phyloP scores from a whole-genome alignment of 371 early-diverging fungal genomes.

The Syncephalis plumigaleata region DNA sequence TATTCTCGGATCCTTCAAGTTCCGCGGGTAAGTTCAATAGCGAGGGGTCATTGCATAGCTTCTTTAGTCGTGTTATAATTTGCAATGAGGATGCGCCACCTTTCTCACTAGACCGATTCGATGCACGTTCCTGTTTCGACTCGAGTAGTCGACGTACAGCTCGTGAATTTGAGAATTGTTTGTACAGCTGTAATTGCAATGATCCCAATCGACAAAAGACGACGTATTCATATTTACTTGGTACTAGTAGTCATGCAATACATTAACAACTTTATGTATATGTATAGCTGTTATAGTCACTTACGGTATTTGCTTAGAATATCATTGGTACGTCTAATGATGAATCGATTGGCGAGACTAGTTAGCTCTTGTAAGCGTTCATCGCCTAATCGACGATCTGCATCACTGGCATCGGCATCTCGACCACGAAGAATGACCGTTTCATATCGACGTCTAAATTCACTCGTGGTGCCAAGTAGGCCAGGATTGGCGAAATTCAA shows the following conservation, averaged over 20 bases:
- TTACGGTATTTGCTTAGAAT: conserved; percentile 72
- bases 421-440: conserved; percentile 85
- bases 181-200: conserved; percentile 66
- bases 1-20: conserved; percentile 39
- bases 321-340: conserved; percentile 90
- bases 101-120: too few species aligned
- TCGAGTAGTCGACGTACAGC: conserved; percentile 52
- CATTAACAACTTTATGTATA: neutral
- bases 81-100: conserved; percentile 48
- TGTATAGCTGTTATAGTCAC: conserved; percentile 8
- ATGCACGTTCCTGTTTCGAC: conserved; percentile 12
- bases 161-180: conserved; percentile 55
- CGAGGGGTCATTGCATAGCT: conserved; percentile 87
- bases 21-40: conserved; percentile 52
- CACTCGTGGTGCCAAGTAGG: conserved; percentile 76
- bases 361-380: conserved; percentile 71
- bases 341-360: conserved; percentile 75
- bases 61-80: conserved; percentile 84
- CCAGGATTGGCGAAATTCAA: conserved; percentile 91
- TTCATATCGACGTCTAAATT: conserved; percentile 86
- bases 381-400: conserved; percentile 66
- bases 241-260: conserved; percentile 30
- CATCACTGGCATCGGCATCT: conserved; percentile 75
- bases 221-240: conserved; percentile 90
- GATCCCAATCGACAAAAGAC: conserved; percentile 79